Conservation (phyloP, 306 rosid species). For the Gynostemma pentaphyllum region DNA sequence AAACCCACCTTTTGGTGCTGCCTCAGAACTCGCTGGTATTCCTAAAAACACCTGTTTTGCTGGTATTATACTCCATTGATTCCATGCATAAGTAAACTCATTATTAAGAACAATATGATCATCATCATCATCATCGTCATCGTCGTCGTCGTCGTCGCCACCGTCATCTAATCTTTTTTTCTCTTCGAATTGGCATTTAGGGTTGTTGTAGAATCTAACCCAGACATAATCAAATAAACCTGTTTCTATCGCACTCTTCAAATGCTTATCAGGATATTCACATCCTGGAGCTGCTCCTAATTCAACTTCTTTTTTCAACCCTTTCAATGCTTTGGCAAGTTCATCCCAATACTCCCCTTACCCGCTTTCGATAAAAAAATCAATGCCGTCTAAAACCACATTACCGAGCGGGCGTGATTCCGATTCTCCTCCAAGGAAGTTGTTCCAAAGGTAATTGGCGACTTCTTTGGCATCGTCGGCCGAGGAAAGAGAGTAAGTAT, state of each 20-base stretch:
- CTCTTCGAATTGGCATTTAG: slow-evolving; percentile 23
- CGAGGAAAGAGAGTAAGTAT: slow-evolving; percentile 32
- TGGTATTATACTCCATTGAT: slow-evolving; percentile 33
- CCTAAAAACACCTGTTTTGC: slow-evolving; percentile 47
- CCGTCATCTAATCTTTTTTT: too few relatives aligned
- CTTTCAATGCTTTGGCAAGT: slow-evolving; percentile 24
- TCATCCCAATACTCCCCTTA: slow-evolving; percentile 21
- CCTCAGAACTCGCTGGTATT: slow-evolving; percentile 41
- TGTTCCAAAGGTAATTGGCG: slow-evolving; percentile 38
- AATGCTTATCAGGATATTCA: slow-evolving; percentile 29
- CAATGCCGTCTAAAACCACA: slow-evolving; percentile 43
- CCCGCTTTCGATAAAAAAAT: slow-evolving; percentile 44
- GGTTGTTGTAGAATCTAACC: slow-evolving; percentile 72
- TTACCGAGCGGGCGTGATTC: slow-evolving; percentile 36
- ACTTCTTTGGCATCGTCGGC: slow-evolving; percentile 31
- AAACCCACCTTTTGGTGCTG: slow-evolving; percentile 37
- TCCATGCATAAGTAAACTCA: slow-evolving; percentile 39
- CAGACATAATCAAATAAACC: slow-evolving; percentile 50
- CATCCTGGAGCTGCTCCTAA: slow-evolving; percentile 61
- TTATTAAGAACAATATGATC: slow-evolving; percentile 19
- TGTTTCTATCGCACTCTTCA: slow-evolving; percentile 29
- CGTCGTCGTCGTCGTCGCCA: too few relatives aligned
- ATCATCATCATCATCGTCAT: too few relatives aligned
- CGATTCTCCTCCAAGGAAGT: slow-evolving; percentile 41
- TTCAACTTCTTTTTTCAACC: slow-evolving; percentile 13